These are phyloP conservation scores for Chytridium lagenaria DNA, from an alignment of 371 early-diverging fungal genomes.

Conservation along the genomic window DNA sequence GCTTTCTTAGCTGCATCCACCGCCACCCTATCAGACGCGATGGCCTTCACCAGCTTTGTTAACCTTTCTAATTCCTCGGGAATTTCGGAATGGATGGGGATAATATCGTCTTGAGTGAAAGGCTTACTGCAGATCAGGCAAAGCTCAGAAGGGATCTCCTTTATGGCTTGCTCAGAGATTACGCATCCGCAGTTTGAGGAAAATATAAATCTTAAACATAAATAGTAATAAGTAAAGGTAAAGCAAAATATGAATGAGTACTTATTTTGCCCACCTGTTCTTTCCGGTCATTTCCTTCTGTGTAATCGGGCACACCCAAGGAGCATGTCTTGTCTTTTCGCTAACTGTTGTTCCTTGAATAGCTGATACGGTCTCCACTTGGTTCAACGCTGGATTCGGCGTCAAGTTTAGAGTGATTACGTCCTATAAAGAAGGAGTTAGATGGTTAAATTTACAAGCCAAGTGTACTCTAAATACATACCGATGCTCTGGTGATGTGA, in stretches of 20 bases:
- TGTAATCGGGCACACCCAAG: conserved; percentile 89
- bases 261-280: conserved; percentile 55
- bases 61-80: conserved; percentile 62
- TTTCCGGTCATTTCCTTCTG: conserved; percentile 95
- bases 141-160: conserved; percentile 67
- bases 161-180: conserved; percentile 83
- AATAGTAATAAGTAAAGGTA: too few species aligned
- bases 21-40: conserved; percentile 16
- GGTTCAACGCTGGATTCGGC: conserved; percentile 68
- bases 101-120: conserved; percentile 69
- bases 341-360: conserved; percentile 30
- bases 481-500: conserved; percentile 68
- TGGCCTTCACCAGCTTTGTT: conserved; percentile 42
- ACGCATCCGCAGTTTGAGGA: conserved; percentile 87
- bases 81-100: conserved; percentile 75
- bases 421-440: conserved; percentile 62
- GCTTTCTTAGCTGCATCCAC: conserved; percentile 59
- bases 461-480: conserved; percentile 25
- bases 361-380: conserved; percentile 50
- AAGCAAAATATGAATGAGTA: background rate
- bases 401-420: conserved; percentile 76
- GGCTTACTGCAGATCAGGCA: conserved; percentile 76
- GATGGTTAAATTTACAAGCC: conserved; percentile 1
- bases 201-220: conserved; percentile 65
- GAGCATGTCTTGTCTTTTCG: conserved; percentile 40